phyloP scores from a whole-genome alignment of 345 rosid species.

The Zanthoxylum bungeanum region DNA sequence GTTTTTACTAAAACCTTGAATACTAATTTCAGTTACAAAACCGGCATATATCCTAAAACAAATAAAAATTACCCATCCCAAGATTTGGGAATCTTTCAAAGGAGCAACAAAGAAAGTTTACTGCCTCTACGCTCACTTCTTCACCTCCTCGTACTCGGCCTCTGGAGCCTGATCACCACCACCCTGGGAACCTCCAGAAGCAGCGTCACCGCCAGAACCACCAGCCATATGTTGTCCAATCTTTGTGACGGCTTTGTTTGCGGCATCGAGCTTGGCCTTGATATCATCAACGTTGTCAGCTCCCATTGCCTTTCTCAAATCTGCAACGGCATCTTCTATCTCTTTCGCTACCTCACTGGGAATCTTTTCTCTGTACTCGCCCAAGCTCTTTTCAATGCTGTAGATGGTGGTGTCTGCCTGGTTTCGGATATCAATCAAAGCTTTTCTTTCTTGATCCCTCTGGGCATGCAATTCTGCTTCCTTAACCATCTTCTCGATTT shows the following conservation, averaged over 20 bases:
- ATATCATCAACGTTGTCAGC: slow-evolving; percentile 65
- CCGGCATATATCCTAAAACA: neutral
- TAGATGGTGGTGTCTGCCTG: slow-evolving; percentile 76
- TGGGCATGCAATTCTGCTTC: slow-evolving; percentile 80
- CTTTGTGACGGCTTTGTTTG: slow-evolving; percentile 86
- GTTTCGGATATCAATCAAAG: slow-evolving; percentile 66
- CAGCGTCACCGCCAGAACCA: slow-evolving; percentile 42
- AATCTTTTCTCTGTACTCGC: slow-evolving; percentile 77
- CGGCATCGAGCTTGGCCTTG: slow-evolving; percentile 69
- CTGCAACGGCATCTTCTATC: slow-evolving; percentile 70
- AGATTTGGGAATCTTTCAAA: neutral
- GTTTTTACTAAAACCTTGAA: neutral
- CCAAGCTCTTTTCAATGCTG: slow-evolving; percentile 84
- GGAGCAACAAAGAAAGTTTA: neutral
- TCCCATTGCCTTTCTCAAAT: slow-evolving; percentile 56
- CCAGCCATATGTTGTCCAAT: slow-evolving; percentile 82
- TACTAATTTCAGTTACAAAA: slow-evolving; percentile 12
- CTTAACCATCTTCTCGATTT: slow-evolving; percentile 83
- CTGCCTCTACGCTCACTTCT: slow-evolving; percentile 36
- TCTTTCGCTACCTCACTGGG: slow-evolving; percentile 67
- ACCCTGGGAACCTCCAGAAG: slow-evolving; percentile 58
- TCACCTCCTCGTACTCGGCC: slow-evolving; percentile 86
- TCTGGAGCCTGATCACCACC: slow-evolving; percentile 73
- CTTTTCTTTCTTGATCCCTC: slow-evolving; percentile 71
- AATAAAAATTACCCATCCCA: neutral